A percentile compares a stretch with the other conserved stretches of the same genome.
phyloP scores from a whole-genome alignment of 2,329 filamentous ascomycete species.

The Fulvia fulva region DNA sequence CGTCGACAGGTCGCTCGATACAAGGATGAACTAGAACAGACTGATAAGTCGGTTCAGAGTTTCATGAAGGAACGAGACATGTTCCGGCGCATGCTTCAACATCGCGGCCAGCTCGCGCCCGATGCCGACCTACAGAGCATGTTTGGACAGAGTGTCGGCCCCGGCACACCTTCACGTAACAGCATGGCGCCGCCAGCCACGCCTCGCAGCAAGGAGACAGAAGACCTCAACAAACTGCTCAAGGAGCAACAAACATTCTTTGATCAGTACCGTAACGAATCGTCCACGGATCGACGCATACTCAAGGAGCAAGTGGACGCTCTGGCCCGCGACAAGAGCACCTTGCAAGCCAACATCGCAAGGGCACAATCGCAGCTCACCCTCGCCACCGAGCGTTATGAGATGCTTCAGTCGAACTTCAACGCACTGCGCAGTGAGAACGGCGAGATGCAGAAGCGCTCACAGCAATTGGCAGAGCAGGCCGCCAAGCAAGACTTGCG shows the following conservation, averaged over 20 bases:
- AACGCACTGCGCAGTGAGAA: constrained; percentile 81
- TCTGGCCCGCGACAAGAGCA: constrained; percentile 75
- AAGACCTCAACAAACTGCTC: constrained; percentile 71
- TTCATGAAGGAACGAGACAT: constrained; percentile 96
- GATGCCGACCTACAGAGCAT: constrained; percentile 61
- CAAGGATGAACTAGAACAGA: constrained; percentile 78
- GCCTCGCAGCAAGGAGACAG: constrained; percentile 55
- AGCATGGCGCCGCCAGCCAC: constrained; percentile 37
- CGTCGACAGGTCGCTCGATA: constrained; percentile 71
- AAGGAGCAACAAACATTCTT: constrained; percentile 87
- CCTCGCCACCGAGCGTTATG: constrained; percentile 76
- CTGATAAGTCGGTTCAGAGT: constrained; percentile 80
- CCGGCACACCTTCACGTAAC: constrained; percentile 44
- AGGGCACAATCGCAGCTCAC: constrained; percentile 75
- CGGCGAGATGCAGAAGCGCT: constrained; percentile 77
- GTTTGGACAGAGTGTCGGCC: constrained; percentile 64
- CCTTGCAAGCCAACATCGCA: constrained; percentile 76
- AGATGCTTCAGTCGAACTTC: constrained; percentile 87
- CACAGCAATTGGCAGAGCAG: constrained; percentile 70
- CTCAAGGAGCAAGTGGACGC: constrained; percentile 81
- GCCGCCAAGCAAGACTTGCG: constrained; percentile 85
- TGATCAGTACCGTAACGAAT: constrained; percentile 83
- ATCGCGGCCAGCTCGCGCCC: constrained; percentile 59
- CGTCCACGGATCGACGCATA: constrained; percentile 72
- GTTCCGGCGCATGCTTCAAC: constrained; percentile 90